Evolutionary conservation across 192 early-diverging fungal species (phyloP).

Genomic region (Backusella tarrabulga): DNA sequence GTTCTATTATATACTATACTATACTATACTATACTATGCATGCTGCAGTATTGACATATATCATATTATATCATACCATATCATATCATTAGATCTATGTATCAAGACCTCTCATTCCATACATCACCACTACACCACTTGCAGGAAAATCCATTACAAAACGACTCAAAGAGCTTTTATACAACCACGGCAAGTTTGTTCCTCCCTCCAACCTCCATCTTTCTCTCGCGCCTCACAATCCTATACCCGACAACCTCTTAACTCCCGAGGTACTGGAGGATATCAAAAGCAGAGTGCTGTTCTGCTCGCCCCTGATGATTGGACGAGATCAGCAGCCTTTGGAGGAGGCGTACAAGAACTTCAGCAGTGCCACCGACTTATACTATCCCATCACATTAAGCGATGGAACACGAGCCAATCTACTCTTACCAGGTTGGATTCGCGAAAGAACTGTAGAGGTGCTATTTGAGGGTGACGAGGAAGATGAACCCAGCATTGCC

Average conservation of each 20-base stretch:
- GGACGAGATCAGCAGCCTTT: slow-evolving; percentile 24
- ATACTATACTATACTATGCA: no score
- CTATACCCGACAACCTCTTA: slow-evolving; percentile 47
- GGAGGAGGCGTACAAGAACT: slow-evolving; percentile 47
- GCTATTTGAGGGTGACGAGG: slow-evolving; percentile 64
- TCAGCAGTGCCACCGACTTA: slow-evolving; percentile 47
- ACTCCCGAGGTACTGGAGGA: slow-evolving; percentile 59
- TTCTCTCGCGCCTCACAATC: slow-evolving; percentile 29
- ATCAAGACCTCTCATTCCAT: slow-evolving; percentile 63
- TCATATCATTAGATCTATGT: slow-evolving; percentile 56
- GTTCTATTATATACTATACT: not conserved
- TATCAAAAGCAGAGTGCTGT: slow-evolving; percentile 64
- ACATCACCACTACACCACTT: slow-evolving; percentile 60
- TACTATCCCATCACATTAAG: slow-evolving; percentile 41
- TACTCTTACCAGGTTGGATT: slow-evolving; percentile 81
- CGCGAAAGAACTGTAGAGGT: slow-evolving; percentile 79
- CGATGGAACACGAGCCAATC: slow-evolving; percentile 38
- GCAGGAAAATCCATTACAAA: slow-evolving; percentile 62
- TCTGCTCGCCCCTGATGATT: slow-evolving; percentile 52
- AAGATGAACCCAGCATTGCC: slow-evolving; percentile 59
- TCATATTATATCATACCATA: no score
- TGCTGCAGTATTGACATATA: no score
- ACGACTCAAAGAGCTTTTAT: slow-evolving; percentile 57
- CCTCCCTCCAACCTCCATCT: slow-evolving; percentile 41
- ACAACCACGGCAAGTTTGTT: slow-evolving; percentile 51